Evolutionary conservation across 306 rosid genomes (phyloP), one percentile per base, ranked within the genome.

Genomic region (Prosopis cineraria): DNA sequence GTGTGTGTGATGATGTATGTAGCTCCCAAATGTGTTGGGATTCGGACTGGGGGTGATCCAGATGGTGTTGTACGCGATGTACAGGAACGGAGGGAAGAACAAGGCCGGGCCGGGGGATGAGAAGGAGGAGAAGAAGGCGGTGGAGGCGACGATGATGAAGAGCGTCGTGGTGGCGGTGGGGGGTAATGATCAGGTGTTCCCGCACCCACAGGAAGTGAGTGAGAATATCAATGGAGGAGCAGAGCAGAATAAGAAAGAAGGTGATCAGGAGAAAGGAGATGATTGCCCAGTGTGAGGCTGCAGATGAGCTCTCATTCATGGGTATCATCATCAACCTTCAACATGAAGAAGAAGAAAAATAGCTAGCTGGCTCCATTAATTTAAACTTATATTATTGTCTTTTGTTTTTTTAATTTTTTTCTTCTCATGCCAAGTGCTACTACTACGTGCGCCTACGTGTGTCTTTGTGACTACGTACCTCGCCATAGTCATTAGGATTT

Each of bases 11-110:
- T n/a, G n/a, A 1, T n/a, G n/a, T n/a, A 8, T 33, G 47, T 73
- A 93, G 98, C 48, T 90, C 2, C 98, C 98, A 78, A 92, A 94
- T 27, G 77, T 90, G 53, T 0, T 94, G 67, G 98, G 98, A 3
- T 90, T 94, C 22, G 36, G 48, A 1, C 33, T 92, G 71, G 97
- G 97, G 34, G 44, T 90, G 16, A 12, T 92, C 31, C 96, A 94
- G 74, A 90, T 94, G 97, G 1, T 90, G 66, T 50, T 94, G 17
- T 92, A 92, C 72, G 91, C 50, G 9, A 72, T 90, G 2, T 94
- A 83, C 74, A 86, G 79, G 39, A 86, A 84, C 10, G 64, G 70
- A 43, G 19, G 47, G n/a, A 78, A 85, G 13, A 78, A 78, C n/a
- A n/a, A n/a, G n/a, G n/a, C n/a, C 39, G 73, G 1, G 5, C 47